Conservation (phyloP, 2,329 filamentous ascomycete genomes). For the Alternaria consortialis region DNA sequence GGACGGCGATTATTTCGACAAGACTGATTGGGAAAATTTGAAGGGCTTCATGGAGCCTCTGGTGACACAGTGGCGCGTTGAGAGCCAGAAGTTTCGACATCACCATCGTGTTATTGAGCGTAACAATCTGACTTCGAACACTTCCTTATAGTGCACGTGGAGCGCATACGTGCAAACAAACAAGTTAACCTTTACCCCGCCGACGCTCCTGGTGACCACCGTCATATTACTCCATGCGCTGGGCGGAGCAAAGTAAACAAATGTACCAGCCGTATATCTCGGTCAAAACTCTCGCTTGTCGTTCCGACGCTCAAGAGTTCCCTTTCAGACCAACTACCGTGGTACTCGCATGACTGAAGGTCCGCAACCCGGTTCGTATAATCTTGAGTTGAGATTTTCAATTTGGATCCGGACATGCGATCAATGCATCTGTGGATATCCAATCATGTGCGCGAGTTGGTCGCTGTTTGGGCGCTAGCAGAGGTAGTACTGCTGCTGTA, state of each 20-base stretch:
- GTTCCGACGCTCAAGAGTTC: neutral
- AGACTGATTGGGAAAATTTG: neutral
- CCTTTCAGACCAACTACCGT: constrained; percentile 11
- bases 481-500: constrained; percentile 13
- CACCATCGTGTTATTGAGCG: neutral
- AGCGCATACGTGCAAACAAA: neutral
- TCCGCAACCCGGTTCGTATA: constrained; percentile 11
- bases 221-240: neutral
- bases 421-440: constrained; percentile 22
- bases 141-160: neutral
- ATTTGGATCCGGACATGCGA: constrained; percentile 22
- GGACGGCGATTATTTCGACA: neutral
- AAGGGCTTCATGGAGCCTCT: neutral
- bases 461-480: constrained; percentile 18
- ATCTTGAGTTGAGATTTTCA: constrained; percentile 23
- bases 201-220: neutral
- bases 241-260: neutral
- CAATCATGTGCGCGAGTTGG: constrained; percentile 21
- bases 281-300: neutral
- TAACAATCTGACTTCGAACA: neutral
- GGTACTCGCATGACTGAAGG: constrained; percentile 19
- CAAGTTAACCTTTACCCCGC: neutral
- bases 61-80: neutral
- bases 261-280: neutral
- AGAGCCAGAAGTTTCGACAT: neutral